Conservation (phyloP, 2,329 filamentous ascomycete species). For the Colletotrichum tabaci region DNA sequence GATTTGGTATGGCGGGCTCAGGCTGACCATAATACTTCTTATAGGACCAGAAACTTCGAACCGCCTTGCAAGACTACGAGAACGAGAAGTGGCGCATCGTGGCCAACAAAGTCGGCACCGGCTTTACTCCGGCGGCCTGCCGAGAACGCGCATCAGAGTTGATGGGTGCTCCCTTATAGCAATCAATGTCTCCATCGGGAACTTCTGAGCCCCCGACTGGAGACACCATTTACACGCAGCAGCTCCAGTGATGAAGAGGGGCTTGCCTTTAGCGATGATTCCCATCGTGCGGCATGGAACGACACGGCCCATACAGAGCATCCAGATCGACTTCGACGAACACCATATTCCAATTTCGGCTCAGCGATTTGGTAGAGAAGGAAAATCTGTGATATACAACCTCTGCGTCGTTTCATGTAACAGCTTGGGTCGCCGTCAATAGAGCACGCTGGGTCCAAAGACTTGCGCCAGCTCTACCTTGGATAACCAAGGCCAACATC, state of each 20-base stretch:
- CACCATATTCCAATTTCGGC: constrained; percentile 10
- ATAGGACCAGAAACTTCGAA: constrained; percentile 83
- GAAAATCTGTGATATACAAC: not conserved
- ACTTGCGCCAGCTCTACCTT: constrained; percentile 23
- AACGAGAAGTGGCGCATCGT: constrained; percentile 95
- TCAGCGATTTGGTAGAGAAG: constrained; percentile 11
- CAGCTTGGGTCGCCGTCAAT: constrained; percentile 27
- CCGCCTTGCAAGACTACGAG: constrained; percentile 86
- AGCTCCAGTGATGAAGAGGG: constrained; percentile 52
- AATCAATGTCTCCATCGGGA: constrained; percentile 68
- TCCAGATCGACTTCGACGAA: constrained; percentile 17
- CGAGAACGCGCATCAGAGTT: constrained; percentile 83
- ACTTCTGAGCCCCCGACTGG: constrained; percentile 61
- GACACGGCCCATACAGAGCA: constrained; percentile 31
- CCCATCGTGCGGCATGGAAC: constrained; percentile 41
- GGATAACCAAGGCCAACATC: constrained; percentile 10
- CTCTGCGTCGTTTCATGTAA: constrained; percentile 29
- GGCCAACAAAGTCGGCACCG: constrained; percentile 89
- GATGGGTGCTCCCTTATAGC: constrained; percentile 65
- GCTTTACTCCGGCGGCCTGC: constrained; percentile 90
- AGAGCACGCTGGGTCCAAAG: constrained; percentile 24
- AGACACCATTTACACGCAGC: constrained; percentile 63
- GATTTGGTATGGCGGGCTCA: constrained; percentile 4
- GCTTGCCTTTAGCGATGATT: constrained; percentile 39
- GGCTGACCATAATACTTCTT: constrained; percentile 36